phyloP scores from a whole-genome alignment of 1,284 basidiomycete genomes.

The Jaminaea rosea region DNA sequence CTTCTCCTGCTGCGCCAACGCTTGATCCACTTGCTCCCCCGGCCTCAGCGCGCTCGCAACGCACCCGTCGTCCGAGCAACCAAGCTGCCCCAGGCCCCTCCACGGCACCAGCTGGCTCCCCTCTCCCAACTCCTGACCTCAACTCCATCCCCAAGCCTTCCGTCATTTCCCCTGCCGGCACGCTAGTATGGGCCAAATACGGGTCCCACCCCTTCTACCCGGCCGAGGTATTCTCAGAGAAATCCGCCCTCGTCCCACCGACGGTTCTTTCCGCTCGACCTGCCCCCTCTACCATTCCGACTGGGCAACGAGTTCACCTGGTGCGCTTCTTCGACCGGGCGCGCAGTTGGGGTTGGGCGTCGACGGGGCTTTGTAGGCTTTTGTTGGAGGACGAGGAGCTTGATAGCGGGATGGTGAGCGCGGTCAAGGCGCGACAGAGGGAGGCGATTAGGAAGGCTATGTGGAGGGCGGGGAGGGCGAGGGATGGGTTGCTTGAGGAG shows the following conservation, averaged over 20 bases:
- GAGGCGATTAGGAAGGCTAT: too few relatives aligned
- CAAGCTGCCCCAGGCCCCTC: constrained; percentile 7
- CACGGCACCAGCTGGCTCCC: constrained; percentile 4
- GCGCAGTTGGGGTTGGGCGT: not conserved
- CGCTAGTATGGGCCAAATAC: not conserved
- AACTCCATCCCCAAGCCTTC: not conserved
- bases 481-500: too few relatives aligned
- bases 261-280: not conserved
- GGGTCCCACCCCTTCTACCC: not conserved
- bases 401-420: too few relatives aligned
- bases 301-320: too few relatives aligned
- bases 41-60: constrained; percentile 1
- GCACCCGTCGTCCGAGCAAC: constrained; percentile 6
- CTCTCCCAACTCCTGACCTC: not conserved
- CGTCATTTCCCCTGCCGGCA: not conserved
- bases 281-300: not conserved
- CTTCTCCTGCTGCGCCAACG: constrained; percentile 13
- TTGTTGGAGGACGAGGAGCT: not conserved
- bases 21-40: not conserved
- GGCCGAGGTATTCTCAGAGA: not conserved
- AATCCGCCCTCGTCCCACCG: not conserved
- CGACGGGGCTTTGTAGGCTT: not conserved
- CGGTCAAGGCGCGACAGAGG: too few relatives aligned
- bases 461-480: too few relatives aligned
- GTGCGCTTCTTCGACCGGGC: not conserved